phyloP scores from a whole-genome alignment of 1,284 basidiomycete genomes.

The Tausonia pullulans region DNA sequence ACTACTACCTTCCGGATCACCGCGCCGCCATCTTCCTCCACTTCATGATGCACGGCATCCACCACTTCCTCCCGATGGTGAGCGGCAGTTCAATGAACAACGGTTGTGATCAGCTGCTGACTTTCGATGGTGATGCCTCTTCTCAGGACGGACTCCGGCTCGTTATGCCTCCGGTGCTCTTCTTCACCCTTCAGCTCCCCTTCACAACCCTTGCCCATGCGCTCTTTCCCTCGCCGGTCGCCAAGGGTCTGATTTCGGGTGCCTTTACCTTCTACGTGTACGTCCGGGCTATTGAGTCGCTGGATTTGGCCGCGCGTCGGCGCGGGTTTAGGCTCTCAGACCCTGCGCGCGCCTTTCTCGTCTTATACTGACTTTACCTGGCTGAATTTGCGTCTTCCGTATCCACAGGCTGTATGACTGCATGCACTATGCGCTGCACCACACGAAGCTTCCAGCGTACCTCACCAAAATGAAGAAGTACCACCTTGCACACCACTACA shows the following conservation, averaged over 20 bases:
- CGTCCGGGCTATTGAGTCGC: not conserved
- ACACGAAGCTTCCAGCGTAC: conserved; percentile 79
- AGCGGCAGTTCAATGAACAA: conserved; percentile 20
- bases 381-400: not conserved
- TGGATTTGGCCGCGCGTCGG: not conserved
- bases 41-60: conserved; percentile 90
- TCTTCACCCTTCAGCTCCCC: conserved; percentile 65
- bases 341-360: not conserved
- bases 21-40: conserved; percentile 73
- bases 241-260: conserved; percentile 88
- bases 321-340: not conserved
- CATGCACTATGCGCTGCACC: conserved; percentile 91
- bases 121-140: conserved; percentile 7
- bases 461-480: conserved; percentile 90
- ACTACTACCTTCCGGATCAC: conserved; percentile 74
- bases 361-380: not conserved
- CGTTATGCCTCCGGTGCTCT: conserved; percentile 92
- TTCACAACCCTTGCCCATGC: conserved; percentile 79
- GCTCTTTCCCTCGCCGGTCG: conserved; percentile 71
- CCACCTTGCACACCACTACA: conserved; percentile 86
- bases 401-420: conserved; percentile 62
- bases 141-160: conserved; percentile 55
- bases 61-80: conserved; percentile 97
- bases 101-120: not conserved
- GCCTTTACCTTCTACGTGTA: conserved; percentile 76